Evolutionary conservation across 2,329 filamentous ascomycete genomes (phyloP), one percentile per base, ranked within the genome.

Genomic region (Kalmusia sp.): DNA sequence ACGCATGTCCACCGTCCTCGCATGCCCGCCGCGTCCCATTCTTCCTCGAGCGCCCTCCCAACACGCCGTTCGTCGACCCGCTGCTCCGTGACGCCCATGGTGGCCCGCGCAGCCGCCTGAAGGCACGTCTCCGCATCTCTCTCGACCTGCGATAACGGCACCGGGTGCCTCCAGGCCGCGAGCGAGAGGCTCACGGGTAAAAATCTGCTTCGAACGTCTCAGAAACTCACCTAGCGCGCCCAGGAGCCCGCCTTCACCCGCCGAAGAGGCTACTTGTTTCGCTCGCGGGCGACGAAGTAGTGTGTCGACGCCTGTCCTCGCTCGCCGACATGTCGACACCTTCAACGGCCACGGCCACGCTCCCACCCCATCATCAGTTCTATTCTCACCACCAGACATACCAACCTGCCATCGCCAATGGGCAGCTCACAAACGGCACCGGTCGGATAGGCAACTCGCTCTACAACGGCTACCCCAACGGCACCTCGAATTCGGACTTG

Each of bases 271-370:
- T 44, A 49, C 51, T 40, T 47, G 54, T 50, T 47, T 51, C 53
- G 60, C 63, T 58, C 12, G 54, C 53, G 59, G 49, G 54, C 51
- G 57, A 44, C 57, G 54, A 57, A 62, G 61, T 52, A 64, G 68
- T 65, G 67, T 59, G 62, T 66, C 65, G 43, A 70, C 65, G 54
- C 51, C 68, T 56, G 58, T 41, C 51, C 54, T 55, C 56, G 57
- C 57, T 58, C 63, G 62, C 64, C 68, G 49, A 48, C 60, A 78
- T 78, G 76, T 77, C 74, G 59, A 77, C 75, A 53, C 76, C 76
- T 52, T 77, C 74, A 41, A 78, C 76, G 9, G 75, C 74, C 52
- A 77, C 75, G 51, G 75, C 74, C 48, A 75, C 73, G 30, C 71
- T 76, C 44, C 68, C 72, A 51, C 69, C 71, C 52, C 73, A 73